phyloP scores from a whole-genome alignment of 2,329 filamentous ascomycete species.

The Nemania sp. region DNA sequence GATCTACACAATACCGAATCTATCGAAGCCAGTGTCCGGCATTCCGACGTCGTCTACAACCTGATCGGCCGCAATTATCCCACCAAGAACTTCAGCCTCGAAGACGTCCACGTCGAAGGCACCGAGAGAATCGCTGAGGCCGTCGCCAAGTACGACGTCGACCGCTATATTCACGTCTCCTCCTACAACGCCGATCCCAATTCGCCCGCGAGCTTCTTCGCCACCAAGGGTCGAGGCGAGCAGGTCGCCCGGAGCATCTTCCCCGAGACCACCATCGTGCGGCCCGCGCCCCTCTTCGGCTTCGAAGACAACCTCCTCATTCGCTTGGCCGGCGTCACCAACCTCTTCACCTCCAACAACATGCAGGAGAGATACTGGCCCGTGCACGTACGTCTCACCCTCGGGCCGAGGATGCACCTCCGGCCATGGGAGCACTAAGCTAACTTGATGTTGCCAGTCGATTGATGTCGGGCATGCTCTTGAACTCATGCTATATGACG shows the following conservation, averaged over 20 bases:
- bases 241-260: conserved; percentile 83
- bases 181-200: conserved; percentile 85
- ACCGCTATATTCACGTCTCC: conserved; percentile 95
- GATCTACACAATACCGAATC: conserved; percentile 93
- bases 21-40: conserved; percentile 93
- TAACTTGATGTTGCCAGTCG: conserved; percentile 53
- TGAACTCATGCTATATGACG: conserved; percentile 87
- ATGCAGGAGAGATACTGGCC: conserved; percentile 91
- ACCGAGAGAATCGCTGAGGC: conserved; percentile 90
- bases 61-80: conserved; percentile 91
- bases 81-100: conserved; percentile 95
- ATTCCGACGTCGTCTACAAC: conserved; percentile 98
- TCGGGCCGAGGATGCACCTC: not conserved
- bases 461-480: conserved; percentile 90
- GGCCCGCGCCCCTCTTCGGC: conserved; percentile 90
- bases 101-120: conserved; percentile 92
- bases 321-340: conserved; percentile 77
- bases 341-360: conserved; percentile 87
- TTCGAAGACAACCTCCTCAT: conserved; percentile 92
- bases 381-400: conserved; percentile 71
- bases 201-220: conserved; percentile 86
- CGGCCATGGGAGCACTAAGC: no score
- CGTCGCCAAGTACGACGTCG: conserved; percentile 95
- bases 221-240: conserved; percentile 87
- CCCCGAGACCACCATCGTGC: conserved; percentile 95